Conservation (phyloP, 371 early-diverging fungal species). For the Spraguea lophii region DNA sequence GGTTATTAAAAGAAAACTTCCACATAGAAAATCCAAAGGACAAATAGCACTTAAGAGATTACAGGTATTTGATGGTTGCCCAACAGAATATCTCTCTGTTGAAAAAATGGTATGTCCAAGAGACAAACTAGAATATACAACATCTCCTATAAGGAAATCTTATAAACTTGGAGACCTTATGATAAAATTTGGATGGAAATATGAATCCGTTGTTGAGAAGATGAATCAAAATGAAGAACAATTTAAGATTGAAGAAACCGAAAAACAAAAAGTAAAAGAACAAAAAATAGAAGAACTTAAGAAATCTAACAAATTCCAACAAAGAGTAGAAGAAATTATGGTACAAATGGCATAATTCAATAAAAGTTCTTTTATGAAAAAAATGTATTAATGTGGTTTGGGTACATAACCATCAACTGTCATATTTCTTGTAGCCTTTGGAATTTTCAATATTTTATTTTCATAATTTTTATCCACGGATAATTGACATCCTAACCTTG, state of each 20-base stretch:
- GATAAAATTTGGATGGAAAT: conserved; percentile 95
- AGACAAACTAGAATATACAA: conserved; percentile 77
- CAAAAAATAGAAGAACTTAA: neutral
- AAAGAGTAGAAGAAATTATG: too few relatives aligned
- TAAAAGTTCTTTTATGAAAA: neutral
- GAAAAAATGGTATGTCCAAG: conserved; percentile 86
- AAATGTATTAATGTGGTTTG: conserved; percentile 28
- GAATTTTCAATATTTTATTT: conserved; percentile 65
- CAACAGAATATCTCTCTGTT: conserved; percentile 75
- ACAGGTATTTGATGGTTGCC: conserved; percentile 93
- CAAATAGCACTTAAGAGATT: conserved; percentile 80
- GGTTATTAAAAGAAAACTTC: conserved; percentile 87
- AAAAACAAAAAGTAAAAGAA: conserved; percentile 16
- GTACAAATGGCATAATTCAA: too few relatives aligned
- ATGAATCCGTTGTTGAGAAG: conserved; percentile 48
- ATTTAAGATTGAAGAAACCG: conserved; percentile 7
- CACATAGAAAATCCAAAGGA: conserved; percentile 93
- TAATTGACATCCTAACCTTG: conserved; percentile 87
- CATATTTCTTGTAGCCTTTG: conserved; percentile 80
- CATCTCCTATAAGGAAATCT: conserved; percentile 85
- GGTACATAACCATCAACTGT: conserved; percentile 58
- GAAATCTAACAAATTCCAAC: too few relatives aligned
- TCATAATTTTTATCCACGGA: conserved; percentile 59
- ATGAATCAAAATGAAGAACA: conserved; percentile 14
- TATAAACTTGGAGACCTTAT: conserved; percentile 74